These are phyloP conservation scores for Apiotrichum veenhuisii DNA, from an alignment of 1,284 basidiomycete genomes.

Conservation along the genomic window DNA sequence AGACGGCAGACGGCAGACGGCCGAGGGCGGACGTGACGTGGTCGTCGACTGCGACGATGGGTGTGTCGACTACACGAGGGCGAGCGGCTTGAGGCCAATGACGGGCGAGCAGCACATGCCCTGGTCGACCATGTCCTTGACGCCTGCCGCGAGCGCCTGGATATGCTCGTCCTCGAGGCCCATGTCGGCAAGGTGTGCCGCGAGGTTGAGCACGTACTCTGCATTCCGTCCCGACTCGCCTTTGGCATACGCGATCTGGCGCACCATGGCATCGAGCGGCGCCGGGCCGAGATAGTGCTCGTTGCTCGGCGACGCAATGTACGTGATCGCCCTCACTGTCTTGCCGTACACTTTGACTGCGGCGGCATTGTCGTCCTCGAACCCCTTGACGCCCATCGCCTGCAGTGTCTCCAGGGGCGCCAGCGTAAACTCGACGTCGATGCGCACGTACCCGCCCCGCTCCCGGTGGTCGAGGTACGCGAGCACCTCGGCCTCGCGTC, in stretches of 20 bases:
- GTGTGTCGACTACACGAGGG: neutral
- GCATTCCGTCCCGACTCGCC: conserved; percentile 1
- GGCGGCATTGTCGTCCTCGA: neutral
- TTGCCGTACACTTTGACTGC: neutral
- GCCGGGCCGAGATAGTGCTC: conserved; percentile 17
- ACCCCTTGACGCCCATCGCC: neutral
- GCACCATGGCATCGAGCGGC: conserved; percentile 8
- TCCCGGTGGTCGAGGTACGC: conserved; percentile 22
- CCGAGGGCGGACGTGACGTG: neutral
- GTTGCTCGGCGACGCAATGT: conserved; percentile 18
- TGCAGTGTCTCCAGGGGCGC: neutral
- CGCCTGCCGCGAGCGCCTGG: conserved; percentile 10
- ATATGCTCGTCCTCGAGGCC: conserved; percentile 19
- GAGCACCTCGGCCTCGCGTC: conserved; percentile 15
- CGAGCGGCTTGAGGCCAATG: conserved; percentile 1
- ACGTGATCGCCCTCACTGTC: conserved; percentile 8
- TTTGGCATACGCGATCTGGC: conserved; percentile 9
- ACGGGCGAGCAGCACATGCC: conserved; percentile 1
- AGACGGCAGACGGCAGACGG: no score
- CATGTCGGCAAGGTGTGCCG: conserved; percentile 9
- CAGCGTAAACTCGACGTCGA: conserved; percentile 10
- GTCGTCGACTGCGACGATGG: neutral
- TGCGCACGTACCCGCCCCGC: conserved; percentile 18
- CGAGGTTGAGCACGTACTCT: conserved; percentile 20
- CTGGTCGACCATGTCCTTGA: conserved; percentile 1